phyloP scores from a whole-genome alignment of 164 flowering plant genomes.

The Protea cynaroides region DNA sequence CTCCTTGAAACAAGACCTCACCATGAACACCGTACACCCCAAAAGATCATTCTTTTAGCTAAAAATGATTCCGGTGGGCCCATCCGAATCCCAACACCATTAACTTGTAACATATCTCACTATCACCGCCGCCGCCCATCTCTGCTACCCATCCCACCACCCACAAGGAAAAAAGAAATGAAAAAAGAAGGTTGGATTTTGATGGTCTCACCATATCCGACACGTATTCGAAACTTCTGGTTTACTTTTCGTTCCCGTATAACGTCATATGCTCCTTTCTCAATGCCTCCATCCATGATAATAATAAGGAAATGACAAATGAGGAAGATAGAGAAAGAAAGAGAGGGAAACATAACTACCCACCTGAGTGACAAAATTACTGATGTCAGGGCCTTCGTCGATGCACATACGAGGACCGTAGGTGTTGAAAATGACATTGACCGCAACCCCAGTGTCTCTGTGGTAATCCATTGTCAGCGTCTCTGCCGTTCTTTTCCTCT shows the following conservation, averaged over 20 bases:
- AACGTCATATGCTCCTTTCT: slow-evolving; percentile 94
- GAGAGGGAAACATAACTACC: background rate
- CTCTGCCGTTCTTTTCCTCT: slow-evolving; percentile 26
- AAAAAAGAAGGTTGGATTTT: background rate
- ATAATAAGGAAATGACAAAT: no score
- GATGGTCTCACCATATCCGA: slow-evolving; percentile 68
- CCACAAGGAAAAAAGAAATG: no score
- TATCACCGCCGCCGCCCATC: no score
- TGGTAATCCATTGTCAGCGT: slow-evolving; percentile 27
- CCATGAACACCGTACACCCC: no score
- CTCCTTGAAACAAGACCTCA: no score
- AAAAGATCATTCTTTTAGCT: no score
- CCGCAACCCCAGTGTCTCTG: slow-evolving; percentile 9
- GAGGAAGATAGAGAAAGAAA: no score
- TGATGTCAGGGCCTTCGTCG: slow-evolving; percentile 71
- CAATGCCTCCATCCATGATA: slow-evolving; percentile 50
- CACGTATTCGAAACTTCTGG: slow-evolving; percentile 95
- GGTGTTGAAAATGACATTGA: slow-evolving; percentile 86
- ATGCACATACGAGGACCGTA: slow-evolving; percentile 97
- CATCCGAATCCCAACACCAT: no score
- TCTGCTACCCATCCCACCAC: no score
- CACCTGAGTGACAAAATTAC: background rate
- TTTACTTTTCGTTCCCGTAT: slow-evolving; percentile 96
- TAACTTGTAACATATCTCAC: no score
- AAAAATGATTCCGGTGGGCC: no score